A percentile compares a stretch with the other conserved stretches of the same genome.
phyloP scores from a whole-genome alignment of 768 basidiomycete species.

The Solioccasus polychromus region DNA sequence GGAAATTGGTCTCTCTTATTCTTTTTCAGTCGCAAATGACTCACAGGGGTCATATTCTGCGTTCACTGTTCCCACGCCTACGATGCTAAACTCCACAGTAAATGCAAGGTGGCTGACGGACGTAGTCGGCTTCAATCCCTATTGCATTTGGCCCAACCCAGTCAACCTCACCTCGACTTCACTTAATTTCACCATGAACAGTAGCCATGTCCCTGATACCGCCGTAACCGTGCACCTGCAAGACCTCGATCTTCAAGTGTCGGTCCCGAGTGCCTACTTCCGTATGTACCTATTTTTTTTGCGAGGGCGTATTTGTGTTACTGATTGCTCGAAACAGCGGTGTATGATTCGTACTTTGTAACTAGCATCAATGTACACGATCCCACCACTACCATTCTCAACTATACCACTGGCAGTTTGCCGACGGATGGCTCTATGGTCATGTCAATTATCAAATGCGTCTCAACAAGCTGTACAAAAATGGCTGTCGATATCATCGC shows the following conservation, averaged over 20 bases:
- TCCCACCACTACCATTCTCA: slow-evolving; percentile 11
- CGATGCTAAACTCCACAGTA: slow-evolving; percentile 8
- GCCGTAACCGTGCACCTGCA: slow-evolving; percentile 9
- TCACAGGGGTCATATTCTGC: slow-evolving; percentile 10
- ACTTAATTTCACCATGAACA: slow-evolving; percentile 18
- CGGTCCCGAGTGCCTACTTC: slow-evolving; percentile 14
- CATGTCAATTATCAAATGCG: slow-evolving; percentile 15
- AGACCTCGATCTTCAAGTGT: slow-evolving; percentile 9
- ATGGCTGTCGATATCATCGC: slow-evolving; percentile 7
- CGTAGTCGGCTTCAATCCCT: slow-evolving; percentile 19
- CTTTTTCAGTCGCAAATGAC: slow-evolving; percentile 11
- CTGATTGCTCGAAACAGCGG: slow-evolving; percentile 3
- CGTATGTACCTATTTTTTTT: too few species aligned
- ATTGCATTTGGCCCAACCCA: slow-evolving; percentile 21
- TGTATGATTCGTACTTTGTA: slow-evolving; percentile 4
- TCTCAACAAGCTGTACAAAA: slow-evolving; percentile 9
- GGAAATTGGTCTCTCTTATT: slow-evolving; percentile 11
- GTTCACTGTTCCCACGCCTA: slow-evolving; percentile 9
- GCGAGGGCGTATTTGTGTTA: too few species aligned
- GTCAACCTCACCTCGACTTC: slow-evolving; percentile 13
- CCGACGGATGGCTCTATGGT: slow-evolving; percentile 15
- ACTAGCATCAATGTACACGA: slow-evolving; percentile 15
- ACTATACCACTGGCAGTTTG: slow-evolving; percentile 14
- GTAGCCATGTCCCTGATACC: background rate
- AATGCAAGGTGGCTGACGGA: slow-evolving; percentile 25